A percentile compares a stretch with the other conserved stretches of the same genome.
phyloP scores from a whole-genome alignment of 768 basidiomycete species.

The Bullera alba region DNA sequence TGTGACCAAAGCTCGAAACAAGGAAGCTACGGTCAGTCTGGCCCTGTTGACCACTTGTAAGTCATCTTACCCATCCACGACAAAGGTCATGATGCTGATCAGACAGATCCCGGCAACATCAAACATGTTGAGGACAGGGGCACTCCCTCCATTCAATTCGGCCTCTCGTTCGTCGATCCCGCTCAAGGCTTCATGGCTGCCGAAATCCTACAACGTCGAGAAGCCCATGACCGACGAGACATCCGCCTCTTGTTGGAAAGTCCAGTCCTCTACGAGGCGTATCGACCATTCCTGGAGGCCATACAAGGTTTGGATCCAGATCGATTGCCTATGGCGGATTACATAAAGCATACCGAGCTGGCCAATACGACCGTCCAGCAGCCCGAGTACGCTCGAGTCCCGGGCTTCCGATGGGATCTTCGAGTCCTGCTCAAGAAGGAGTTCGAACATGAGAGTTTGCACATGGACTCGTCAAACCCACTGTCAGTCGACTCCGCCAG shows the following conservation, averaged over 20 bases:
- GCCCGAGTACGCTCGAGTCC: slow-evolving; percentile 55
- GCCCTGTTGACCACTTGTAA: slow-evolving; percentile 48
- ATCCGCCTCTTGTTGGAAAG: slow-evolving; percentile 10
- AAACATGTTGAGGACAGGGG: not conserved
- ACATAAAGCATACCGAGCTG: slow-evolving; percentile 50
- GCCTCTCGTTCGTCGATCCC: slow-evolving; percentile 61
- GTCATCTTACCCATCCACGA: slow-evolving; percentile 51
- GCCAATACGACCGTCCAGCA: slow-evolving; percentile 48
- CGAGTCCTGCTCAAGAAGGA: slow-evolving; percentile 53
- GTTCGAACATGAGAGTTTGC: slow-evolving; percentile 6
- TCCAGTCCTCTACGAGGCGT: slow-evolving; percentile 61
- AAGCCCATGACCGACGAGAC: not conserved
- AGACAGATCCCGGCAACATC: slow-evolving; percentile 17
- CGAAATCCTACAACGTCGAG: slow-evolving; percentile 28
- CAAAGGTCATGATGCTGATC: slow-evolving; percentile 48
- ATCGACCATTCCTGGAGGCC: slow-evolving; percentile 62
- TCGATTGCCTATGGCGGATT: slow-evolving; percentile 54
- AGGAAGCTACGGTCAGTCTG: slow-evolving; percentile 49
- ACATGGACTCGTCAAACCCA: not conserved
- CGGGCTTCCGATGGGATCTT: slow-evolving; percentile 57
- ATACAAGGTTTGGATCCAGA: slow-evolving; percentile 55
- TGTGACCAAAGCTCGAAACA: slow-evolving; percentile 15
- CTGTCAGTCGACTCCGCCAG: slow-evolving; percentile 53
- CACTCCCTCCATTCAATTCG: slow-evolving; percentile 47
- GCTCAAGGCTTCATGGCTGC: slow-evolving; percentile 50